A percentile compares a stretch with the other conserved stretches of the same genome.
These are phyloP conservation scores for Naegleria fowleri DNA, from an alignment of 208 protist species.

Conservation along the genomic window DNA sequence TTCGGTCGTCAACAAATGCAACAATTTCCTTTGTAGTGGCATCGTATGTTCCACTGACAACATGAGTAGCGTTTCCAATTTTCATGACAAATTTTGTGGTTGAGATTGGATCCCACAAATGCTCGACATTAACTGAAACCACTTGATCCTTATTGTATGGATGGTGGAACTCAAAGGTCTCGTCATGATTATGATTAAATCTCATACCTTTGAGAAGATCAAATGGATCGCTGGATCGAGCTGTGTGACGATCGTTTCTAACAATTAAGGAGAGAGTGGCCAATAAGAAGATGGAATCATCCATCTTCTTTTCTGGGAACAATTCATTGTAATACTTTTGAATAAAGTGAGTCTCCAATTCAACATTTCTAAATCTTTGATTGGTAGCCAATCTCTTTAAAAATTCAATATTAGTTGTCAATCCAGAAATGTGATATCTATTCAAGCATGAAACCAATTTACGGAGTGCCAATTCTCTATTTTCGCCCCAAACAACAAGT, in stretches of 20 bases:
- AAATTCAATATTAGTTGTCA: conserved; percentile 77
- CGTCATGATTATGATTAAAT: conserved; percentile 22
- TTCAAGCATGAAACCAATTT: conserved; percentile 63
- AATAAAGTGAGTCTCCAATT: conserved; percentile 73
- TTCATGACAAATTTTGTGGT: neutral
- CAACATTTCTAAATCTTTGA: conserved; percentile 54
- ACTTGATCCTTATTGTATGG: conserved; percentile 19
- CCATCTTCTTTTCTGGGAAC: neutral
- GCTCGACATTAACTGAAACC: neutral
- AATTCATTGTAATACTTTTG: conserved; percentile 39
- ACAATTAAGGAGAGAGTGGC: neutral
- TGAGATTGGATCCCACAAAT: neutral
- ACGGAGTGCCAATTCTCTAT: conserved; percentile 62
- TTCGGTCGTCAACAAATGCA: neutral
- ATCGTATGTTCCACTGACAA: neutral
- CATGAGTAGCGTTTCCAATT: neutral
- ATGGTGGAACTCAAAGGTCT: conserved; percentile 29
- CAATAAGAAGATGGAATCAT: neutral
- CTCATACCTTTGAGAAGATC: neutral
- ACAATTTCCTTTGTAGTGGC: neutral
- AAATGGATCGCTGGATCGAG: neutral
- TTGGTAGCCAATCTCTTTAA: conserved; percentile 58
- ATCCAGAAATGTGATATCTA: conserved; percentile 75
- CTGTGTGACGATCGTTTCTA: neutral
- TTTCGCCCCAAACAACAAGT: conserved; percentile 76